Evolutionary conservation across 2,329 filamentous ascomycete genomes (phyloP).

Genomic region (Bipolaris bicolor): DNA sequence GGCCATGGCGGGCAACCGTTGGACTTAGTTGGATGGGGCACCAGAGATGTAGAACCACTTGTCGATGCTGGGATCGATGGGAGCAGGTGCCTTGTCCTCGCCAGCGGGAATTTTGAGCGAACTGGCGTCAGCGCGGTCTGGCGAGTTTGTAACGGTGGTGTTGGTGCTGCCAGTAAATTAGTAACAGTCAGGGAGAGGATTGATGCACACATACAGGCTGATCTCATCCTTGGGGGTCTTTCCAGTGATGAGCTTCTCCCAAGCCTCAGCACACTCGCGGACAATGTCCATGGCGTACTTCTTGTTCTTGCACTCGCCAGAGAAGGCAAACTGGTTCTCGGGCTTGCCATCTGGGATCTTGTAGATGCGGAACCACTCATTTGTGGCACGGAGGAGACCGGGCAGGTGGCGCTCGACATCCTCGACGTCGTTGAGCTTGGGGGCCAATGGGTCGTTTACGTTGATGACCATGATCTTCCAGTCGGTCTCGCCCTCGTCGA

Average conservation of each 20-base stretch:
- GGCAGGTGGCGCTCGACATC: constrained; percentile 98
- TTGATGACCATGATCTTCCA: constrained; percentile 99
- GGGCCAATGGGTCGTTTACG: constrained; percentile 92
- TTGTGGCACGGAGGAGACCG: constrained; percentile 94
- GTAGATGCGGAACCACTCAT: constrained; percentile 99
- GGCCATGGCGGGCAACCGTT: not conserved
- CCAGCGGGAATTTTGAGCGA: constrained; percentile 78
- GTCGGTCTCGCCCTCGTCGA: constrained; percentile 99
- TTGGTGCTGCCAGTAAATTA: constrained; percentile 70
- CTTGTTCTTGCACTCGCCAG: constrained; percentile 99
- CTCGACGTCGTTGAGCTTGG: constrained; percentile 98
- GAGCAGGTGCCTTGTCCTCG: constrained; percentile 81
- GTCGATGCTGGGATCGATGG: constrained; percentile 95
- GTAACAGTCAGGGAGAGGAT: constrained; percentile 16
- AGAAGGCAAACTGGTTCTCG: constrained; percentile 99
- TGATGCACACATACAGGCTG: constrained; percentile 72
- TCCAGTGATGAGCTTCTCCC: constrained; percentile 94
- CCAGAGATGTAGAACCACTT: constrained; percentile 99
- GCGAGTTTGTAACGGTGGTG: constrained; percentile 74
- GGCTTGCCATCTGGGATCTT: constrained; percentile 99
- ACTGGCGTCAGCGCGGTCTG: constrained; percentile 70
- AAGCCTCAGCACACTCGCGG: constrained; percentile 93
- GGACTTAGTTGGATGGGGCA: constrained; percentile 56
- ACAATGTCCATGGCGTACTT: constrained; percentile 96
- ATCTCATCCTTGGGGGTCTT: constrained; percentile 80